Percentiles rank a stretch among this genome's conserved stretches.
These are phyloP conservation scores for Cicer cuneatum DNA, from an alignment of 306 rosid species.

Conservation along the genomic window DNA sequence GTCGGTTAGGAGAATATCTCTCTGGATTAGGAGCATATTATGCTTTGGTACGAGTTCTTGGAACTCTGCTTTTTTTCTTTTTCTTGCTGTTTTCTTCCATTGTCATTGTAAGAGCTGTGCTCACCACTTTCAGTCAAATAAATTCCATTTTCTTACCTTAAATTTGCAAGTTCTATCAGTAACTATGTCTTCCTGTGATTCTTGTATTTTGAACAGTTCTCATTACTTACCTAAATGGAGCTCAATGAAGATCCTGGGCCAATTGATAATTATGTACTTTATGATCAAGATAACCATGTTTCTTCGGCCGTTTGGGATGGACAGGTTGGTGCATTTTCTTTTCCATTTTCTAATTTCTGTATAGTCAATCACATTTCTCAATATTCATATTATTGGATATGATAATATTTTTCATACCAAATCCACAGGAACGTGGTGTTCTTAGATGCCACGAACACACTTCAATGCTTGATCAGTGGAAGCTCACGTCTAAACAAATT, in stretches of 20 bases:
- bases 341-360: slow-evolving; percentile 18
- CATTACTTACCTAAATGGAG: slow-evolving; percentile 57
- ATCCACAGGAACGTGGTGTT: slow-evolving; percentile 83
- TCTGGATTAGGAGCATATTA: too few relatives aligned
- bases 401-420: slow-evolving; percentile 18
- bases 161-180: too few relatives aligned
- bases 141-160: too few relatives aligned
- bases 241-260: slow-evolving; percentile 77
- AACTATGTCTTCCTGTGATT: slow-evolving; percentile 1
- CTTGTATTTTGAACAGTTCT: slow-evolving; percentile 43
- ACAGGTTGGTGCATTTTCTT: slow-evolving; percentile 56
- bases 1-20: too few relatives aligned
- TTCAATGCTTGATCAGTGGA: slow-evolving; percentile 93
- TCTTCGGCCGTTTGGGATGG: slow-evolving; percentile 98
- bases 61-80: too few relatives aligned
- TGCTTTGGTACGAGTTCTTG: too few relatives aligned
- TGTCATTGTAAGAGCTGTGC: too few relatives aligned
- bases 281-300: slow-evolving; percentile 92
- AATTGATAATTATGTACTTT: slow-evolving; percentile 68
- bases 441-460: slow-evolving; percentile 97
- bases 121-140: too few relatives aligned
- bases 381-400: slow-evolving; percentile 9
- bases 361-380: background rate
- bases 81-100: too few relatives aligned
- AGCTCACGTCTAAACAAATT: slow-evolving; percentile 72